These are phyloP conservation scores for Acephala macrosclerotiorum DNA, from an alignment of 2,329 filamentous ascomycete species.

Conservation along the genomic window DNA sequence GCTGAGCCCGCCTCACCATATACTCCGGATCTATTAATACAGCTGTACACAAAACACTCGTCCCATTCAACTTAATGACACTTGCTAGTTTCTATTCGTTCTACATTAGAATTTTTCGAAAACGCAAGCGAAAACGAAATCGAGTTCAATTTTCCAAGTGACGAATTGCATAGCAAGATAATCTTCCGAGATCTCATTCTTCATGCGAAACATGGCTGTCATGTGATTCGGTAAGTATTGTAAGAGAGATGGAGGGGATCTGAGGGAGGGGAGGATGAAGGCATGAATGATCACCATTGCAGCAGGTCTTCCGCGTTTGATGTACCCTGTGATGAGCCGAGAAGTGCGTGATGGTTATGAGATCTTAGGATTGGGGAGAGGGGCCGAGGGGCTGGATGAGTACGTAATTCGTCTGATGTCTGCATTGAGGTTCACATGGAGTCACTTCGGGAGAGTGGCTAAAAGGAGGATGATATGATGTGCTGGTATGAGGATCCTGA, in stretches of 20 bases:
- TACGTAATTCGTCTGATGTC: constrained; percentile 15
- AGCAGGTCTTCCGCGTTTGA: not conserved
- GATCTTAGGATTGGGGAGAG: not conserved
- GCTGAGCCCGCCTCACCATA: not conserved
- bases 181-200: no score
- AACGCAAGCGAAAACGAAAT: no score
- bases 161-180: no score
- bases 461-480: not conserved
- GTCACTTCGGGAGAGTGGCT: not conserved
- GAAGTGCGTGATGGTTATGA: not conserved
- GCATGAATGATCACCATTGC: constrained; percentile 22
- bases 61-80: no score
- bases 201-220: not conserved
- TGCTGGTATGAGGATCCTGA: not conserved
- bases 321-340: constrained; percentile 13
- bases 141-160: no score
- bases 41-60: no score
- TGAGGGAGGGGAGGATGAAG: not conserved
- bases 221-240: not conserved
- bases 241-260: no score
- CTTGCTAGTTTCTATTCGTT: no score
- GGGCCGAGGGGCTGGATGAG: not conserved
- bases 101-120: no score
- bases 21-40: no score
- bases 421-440: not conserved